A percentile compares a stretch with the other conserved stretches of the same genome.
These are phyloP conservation scores for Collybia sordida DNA, from an alignment of 768 basidiomycete genomes.

Conservation along the genomic window DNA sequence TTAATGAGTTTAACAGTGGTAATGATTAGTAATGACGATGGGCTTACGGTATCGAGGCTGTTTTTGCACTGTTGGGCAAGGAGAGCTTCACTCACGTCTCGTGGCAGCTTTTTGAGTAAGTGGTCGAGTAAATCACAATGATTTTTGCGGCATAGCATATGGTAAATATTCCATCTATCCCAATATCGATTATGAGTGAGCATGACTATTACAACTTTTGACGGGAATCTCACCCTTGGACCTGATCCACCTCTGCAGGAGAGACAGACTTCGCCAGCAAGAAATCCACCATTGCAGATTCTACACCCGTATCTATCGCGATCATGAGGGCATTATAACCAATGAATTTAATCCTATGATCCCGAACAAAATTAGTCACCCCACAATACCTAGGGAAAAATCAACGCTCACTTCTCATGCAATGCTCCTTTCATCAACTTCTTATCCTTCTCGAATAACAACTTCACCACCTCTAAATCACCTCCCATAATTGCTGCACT, in stretches of 20 bases:
- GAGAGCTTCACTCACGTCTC: constrained; percentile 42
- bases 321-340: constrained; percentile 45
- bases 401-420: constrained; percentile 38
- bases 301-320: constrained; percentile 31
- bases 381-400: not conserved
- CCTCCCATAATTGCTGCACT: constrained; percentile 39
- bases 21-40: not conserved
- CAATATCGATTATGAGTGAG: constrained; percentile 1
- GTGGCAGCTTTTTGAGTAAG: constrained; percentile 49
- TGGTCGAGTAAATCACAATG: constrained; percentile 35
- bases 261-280: constrained; percentile 47
- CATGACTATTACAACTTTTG: not conserved
- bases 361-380: not conserved
- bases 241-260: constrained; percentile 37
- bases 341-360: constrained; percentile 42
- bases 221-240: constrained; percentile 38
- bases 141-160: constrained; percentile 36
- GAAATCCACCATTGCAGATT: constrained; percentile 44
- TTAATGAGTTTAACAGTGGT: not conserved
- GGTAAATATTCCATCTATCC: constrained; percentile 65
- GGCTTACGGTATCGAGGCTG: constrained; percentile 44
- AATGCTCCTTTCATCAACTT: constrained; percentile 39
- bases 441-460: constrained; percentile 42
- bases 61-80: constrained; percentile 46
- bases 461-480: constrained; percentile 40